phyloP scores from a whole-genome alignment of 306 rosid genomes.

The Vigna hirtella region DNA sequence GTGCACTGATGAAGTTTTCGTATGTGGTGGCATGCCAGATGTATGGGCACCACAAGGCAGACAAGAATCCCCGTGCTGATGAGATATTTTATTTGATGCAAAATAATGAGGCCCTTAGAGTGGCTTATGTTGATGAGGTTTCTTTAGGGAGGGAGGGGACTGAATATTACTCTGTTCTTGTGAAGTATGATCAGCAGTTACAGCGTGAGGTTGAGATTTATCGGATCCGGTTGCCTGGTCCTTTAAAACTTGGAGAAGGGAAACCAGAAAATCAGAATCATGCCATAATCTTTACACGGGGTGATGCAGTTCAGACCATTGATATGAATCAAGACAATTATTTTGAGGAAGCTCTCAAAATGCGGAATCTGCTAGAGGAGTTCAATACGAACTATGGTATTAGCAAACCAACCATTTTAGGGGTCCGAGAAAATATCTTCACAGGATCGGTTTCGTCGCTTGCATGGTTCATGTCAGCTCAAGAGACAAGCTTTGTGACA shows the following conservation, averaged over 20 bases:
- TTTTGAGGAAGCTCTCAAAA: slow-evolving; percentile 98
- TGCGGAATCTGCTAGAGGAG: slow-evolving; percentile 93
- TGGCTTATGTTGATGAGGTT: slow-evolving; percentile 92
- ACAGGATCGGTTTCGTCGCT: slow-evolving; percentile 97
- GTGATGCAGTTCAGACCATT: slow-evolving; percentile 93
- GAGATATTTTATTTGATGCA: slow-evolving; percentile 82
- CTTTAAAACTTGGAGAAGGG: slow-evolving; percentile 93
- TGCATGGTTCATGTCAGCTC: slow-evolving; percentile 99
- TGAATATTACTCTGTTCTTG: slow-evolving; percentile 93
- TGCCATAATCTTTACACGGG: slow-evolving; percentile 92
- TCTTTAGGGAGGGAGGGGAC: slow-evolving; percentile 65
- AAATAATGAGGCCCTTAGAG: slow-evolving; percentile 91
- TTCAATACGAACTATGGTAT: slow-evolving; percentile 66
- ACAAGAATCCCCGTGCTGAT: slow-evolving; percentile 78
- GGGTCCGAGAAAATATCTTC: slow-evolving; percentile 92
- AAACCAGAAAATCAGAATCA: slow-evolving; percentile 98
- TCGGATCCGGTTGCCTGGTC: slow-evolving; percentile 90
- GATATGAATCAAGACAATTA: slow-evolving; percentile 98
- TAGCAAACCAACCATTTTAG: slow-evolving; percentile 89
- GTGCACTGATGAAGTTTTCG: slow-evolving; percentile 86
- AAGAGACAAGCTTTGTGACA: slow-evolving; percentile 92
- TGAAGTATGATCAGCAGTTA: slow-evolving; percentile 81
- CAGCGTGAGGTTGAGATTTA: slow-evolving; percentile 83
- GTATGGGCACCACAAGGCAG: slow-evolving; percentile 84
- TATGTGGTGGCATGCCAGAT: slow-evolving; percentile 92